These are phyloP conservation scores for Termitomyces sp. DNA, from an alignment of 1,284 basidiomycete species.

Conservation along the genomic window DNA sequence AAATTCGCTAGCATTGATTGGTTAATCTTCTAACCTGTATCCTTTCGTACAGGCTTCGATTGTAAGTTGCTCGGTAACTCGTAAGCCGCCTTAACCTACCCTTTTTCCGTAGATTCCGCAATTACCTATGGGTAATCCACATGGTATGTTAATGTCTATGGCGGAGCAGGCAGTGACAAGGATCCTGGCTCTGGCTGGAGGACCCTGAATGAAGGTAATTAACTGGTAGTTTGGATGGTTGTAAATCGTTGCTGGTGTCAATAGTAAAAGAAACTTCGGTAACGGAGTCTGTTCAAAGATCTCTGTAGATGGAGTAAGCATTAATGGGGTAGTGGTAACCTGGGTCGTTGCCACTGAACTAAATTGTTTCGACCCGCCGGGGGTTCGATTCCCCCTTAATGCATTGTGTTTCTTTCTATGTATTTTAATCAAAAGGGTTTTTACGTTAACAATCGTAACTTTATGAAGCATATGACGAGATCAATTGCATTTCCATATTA, in stretches of 20 bases:
- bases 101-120: slow-evolving; percentile 28
- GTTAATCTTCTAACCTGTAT: slow-evolving; percentile 2
- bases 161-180: slow-evolving; percentile 54
- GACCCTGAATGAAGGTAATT: slow-evolving; percentile 29
- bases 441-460: no score
- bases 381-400: slow-evolving; percentile 79
- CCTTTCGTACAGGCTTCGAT: slow-evolving; percentile 30
- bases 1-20: background rate
- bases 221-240: background rate
- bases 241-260: no score
- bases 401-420: slow-evolving; percentile 39
- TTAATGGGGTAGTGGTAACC: slow-evolving; percentile 5
- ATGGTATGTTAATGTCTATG: slow-evolving; percentile 49
- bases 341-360: background rate
- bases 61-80: slow-evolving; percentile 18
- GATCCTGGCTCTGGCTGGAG: slow-evolving; percentile 49
- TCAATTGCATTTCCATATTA: no score
- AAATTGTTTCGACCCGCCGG: slow-evolving; percentile 59
- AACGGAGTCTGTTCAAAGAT: no score
- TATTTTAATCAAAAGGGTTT: no score
- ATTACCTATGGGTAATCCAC: slow-evolving; percentile 50
- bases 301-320: background rate
- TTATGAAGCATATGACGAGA: no score
- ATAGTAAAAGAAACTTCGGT: background rate
- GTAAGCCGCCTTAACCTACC: slow-evolving; percentile 14